Conservation (phyloP, 108 stramenopile genomes). For the Skeletonema grethae region DNA sequence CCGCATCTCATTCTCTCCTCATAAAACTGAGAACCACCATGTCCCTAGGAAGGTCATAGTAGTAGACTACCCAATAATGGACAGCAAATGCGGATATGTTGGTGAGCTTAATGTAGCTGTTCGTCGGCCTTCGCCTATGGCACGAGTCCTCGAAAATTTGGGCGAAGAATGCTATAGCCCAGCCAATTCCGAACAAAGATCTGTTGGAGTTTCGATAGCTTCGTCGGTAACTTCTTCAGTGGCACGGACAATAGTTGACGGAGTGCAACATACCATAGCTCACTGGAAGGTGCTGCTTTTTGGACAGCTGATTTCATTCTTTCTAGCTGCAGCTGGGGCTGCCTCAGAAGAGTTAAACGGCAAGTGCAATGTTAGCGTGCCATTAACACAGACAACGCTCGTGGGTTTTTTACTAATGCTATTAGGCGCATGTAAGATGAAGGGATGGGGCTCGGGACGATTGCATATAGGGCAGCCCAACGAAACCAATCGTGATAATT, state of each 20-base stretch:
- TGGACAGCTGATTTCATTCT: constrained; percentile 31
- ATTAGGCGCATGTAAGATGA: constrained; percentile 12
- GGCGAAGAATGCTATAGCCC: neutral
- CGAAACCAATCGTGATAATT: constrained; percentile 4
- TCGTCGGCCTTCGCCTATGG: neutral
- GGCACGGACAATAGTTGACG: constrained; percentile 34
- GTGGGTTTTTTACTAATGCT: constrained; percentile 50
- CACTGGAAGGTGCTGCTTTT: constrained; percentile 49
- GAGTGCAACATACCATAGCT: constrained; percentile 34
- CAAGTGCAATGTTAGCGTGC: constrained; percentile 59
- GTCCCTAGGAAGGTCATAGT: too few relatives aligned
- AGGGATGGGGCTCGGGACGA: constrained; percentile 9
- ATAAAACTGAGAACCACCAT: too few relatives aligned
- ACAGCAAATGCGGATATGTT: neutral
- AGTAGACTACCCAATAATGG: neutral
- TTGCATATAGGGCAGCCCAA: constrained; percentile 8
- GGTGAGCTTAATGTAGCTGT: neutral
- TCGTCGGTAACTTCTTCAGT: constrained; percentile 1
- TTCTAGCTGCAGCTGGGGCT: constrained; percentile 30
- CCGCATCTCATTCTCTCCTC: too few relatives aligned
- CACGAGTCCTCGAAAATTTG: neutral
- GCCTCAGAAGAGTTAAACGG: constrained; percentile 30
- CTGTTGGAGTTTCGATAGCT: neutral
- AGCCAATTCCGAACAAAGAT: neutral
- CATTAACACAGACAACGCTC: constrained; percentile 59